phyloP scores from a whole-genome alignment of 2,329 filamentous ascomycete species.

The Corinectria fuckeliana region DNA sequence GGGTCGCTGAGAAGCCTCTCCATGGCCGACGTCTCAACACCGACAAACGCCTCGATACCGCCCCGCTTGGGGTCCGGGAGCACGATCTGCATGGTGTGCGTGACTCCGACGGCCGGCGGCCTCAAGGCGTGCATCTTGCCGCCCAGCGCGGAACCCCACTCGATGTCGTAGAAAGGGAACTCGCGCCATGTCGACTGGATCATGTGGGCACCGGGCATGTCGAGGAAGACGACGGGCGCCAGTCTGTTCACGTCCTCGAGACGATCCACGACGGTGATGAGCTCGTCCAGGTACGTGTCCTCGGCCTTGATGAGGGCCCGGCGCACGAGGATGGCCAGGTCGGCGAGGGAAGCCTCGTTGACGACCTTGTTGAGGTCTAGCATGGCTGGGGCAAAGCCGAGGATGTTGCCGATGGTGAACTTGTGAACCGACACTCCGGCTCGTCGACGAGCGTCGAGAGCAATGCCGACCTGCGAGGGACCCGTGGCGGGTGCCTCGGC shows the following conservation, averaged over 20 bases:
- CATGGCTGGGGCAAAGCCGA: slow-evolving; percentile 18
- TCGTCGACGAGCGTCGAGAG: slow-evolving; percentile 18
- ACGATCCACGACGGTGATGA: slow-evolving; percentile 12
- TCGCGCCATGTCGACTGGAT: slow-evolving; percentile 18
- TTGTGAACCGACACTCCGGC: slow-evolving; percentile 15
- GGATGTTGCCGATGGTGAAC: slow-evolving; percentile 19
- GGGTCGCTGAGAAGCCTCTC: slow-evolving; percentile 11
- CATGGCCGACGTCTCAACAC: slow-evolving; percentile 18
- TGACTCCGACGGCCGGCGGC: slow-evolving; percentile 12
- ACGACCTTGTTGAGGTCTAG: slow-evolving; percentile 16
- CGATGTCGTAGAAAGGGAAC: slow-evolving; percentile 20
- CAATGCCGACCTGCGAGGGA: slow-evolving; percentile 13
- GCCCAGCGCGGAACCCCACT: slow-evolving; percentile 17
- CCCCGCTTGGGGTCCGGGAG: slow-evolving; percentile 18
- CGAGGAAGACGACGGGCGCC: slow-evolving; percentile 13
- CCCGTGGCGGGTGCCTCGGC: neutral
- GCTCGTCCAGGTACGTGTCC: slow-evolving; percentile 8
- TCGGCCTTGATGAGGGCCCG: slow-evolving; percentile 12
- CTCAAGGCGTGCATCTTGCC: slow-evolving; percentile 11
- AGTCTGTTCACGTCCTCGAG: slow-evolving; percentile 14
- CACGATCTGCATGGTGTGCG: slow-evolving; percentile 22
- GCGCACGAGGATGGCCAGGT: slow-evolving; percentile 15
- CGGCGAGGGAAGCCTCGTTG: slow-evolving; percentile 17
- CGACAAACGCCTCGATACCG: slow-evolving; percentile 14
- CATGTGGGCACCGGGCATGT: slow-evolving; percentile 22